phyloP scores from a whole-genome alignment of 2,329 filamentous ascomycete genomes.

The Nemania bipapillata region DNA sequence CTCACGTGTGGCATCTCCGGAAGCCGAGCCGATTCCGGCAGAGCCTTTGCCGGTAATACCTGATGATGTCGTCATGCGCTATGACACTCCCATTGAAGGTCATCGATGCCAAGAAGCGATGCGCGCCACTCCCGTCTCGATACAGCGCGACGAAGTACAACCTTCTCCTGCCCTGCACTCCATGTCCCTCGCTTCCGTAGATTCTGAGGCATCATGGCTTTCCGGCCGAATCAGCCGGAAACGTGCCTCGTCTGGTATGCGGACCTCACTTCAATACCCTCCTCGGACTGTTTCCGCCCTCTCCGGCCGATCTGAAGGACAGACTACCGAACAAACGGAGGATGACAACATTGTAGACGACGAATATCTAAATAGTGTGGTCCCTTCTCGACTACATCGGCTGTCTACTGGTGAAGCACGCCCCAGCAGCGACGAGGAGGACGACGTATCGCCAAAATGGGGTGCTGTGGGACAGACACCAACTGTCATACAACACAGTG shows the following conservation, averaged over 20 bases:
- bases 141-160: constrained; percentile 56
- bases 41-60: constrained; percentile 52
- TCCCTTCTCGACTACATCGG: constrained; percentile 50
- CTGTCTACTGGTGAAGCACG: constrained; percentile 63
- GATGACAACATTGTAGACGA: constrained; percentile 79
- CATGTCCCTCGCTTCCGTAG: constrained; percentile 90
- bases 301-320: constrained; percentile 60
- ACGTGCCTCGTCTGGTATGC: constrained; percentile 60
- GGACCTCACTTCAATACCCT: constrained; percentile 53
- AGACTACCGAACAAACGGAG: constrained; percentile 55
- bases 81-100: constrained; percentile 62
- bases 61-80: constrained; percentile 52
- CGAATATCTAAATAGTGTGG: constrained; percentile 74
- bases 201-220: constrained; percentile 96
- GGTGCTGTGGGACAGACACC: constrained; percentile 62
- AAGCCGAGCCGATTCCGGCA: constrained; percentile 60
- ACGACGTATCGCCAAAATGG: constrained; percentile 63
- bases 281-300: constrained; percentile 65
- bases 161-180: constrained; percentile 72
- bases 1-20: constrained; percentile 81
- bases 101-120: constrained; percentile 53
- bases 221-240: constrained; percentile 73
- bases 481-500: constrained; percentile 61
- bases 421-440: constrained; percentile 69
- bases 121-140: constrained; percentile 60